Evolutionary conservation across 768 basidiomycete species (phyloP).

Genomic region (Termitomyces sp.): DNA sequence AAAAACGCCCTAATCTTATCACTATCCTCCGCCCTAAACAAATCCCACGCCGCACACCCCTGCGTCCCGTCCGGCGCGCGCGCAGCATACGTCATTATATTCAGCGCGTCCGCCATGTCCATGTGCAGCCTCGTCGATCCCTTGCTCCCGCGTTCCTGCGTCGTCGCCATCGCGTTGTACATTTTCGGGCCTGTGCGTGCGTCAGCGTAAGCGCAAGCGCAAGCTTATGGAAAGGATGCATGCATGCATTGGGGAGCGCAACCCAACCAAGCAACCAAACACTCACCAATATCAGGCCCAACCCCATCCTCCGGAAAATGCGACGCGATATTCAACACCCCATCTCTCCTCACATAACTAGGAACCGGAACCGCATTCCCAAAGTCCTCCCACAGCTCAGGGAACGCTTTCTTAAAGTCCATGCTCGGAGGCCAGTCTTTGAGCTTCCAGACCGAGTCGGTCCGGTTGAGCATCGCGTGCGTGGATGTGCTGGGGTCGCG

Average conservation of each 20-base stretch:
- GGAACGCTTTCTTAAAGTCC: constrained; percentile 83
- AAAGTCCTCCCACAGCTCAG: constrained; percentile 86
- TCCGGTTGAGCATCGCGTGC: too few relatives aligned
- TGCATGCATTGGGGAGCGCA: too few relatives aligned
- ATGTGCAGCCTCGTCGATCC: constrained; percentile 90
- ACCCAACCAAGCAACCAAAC: background rate
- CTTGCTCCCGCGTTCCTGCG: constrained; percentile 62
- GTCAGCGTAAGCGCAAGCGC: background rate
- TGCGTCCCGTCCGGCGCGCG: constrained; percentile 52
- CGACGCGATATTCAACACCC: constrained; percentile 82
- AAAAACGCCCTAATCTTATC: constrained; percentile 76
- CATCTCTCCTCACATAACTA: constrained; percentile 88
- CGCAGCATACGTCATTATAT: constrained; percentile 81
- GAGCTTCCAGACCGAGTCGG: background rate
- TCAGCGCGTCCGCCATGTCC: constrained; percentile 93
- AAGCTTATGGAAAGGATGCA: too few relatives aligned
- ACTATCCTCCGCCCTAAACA: constrained; percentile 81
- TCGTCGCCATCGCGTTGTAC: constrained; percentile 87
- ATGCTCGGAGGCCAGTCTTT: constrained; percentile 92
- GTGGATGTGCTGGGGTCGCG: too few relatives aligned
- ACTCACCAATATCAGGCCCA: constrained; percentile 75
- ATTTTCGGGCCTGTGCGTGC: constrained; percentile 75
- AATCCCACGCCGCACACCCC: constrained; percentile 90
- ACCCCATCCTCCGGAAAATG: constrained; percentile 83
- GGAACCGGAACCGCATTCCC: constrained; percentile 80